Conservation (phyloP, 2,329 filamentous ascomycete species). For the Polytolypa hystricis region DNA sequence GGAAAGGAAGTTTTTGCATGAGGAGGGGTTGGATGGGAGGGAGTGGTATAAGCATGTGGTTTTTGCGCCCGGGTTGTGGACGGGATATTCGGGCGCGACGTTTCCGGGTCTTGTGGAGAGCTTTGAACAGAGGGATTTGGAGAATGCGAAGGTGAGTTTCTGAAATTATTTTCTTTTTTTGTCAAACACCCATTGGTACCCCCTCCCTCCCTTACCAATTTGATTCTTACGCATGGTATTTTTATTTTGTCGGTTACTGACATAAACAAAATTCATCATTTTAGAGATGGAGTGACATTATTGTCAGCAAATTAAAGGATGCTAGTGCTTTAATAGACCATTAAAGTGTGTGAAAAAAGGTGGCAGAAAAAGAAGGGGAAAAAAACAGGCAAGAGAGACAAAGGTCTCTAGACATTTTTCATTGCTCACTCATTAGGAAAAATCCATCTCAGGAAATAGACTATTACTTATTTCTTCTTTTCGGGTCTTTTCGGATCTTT, state of each 20-base stretch:
- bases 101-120: constrained; percentile 55
- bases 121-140: constrained; percentile 40
- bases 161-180: constrained; percentile 4
- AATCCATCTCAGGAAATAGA: too few species aligned
- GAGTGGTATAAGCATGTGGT: constrained; percentile 92
- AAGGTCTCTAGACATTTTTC: too few species aligned
- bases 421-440: too few species aligned
- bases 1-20: constrained; percentile 69
- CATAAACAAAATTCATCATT: constrained; percentile 7
- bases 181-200: too few species aligned
- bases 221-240: background rate
- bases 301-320: constrained; percentile 25
- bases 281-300: constrained; percentile 33
- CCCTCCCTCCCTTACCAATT: background rate
- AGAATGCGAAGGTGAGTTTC: constrained; percentile 41
- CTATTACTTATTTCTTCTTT: too few species aligned
- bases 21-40: constrained; percentile 64
- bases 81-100: constrained; percentile 69
- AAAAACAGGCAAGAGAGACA: too few species aligned
- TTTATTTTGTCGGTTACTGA: background rate
- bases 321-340: constrained; percentile 13
- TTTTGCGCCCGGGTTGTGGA: constrained; percentile 85
- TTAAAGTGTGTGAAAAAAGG: too few species aligned
- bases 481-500: too few species aligned
- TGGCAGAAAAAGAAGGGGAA: too few species aligned